A percentile compares a stretch with the other conserved stretches of the same genome.
Evolutionary conservation across 2,329 filamentous ascomycete genomes (phyloP).

Genomic region (Alternaria postmessia): DNA sequence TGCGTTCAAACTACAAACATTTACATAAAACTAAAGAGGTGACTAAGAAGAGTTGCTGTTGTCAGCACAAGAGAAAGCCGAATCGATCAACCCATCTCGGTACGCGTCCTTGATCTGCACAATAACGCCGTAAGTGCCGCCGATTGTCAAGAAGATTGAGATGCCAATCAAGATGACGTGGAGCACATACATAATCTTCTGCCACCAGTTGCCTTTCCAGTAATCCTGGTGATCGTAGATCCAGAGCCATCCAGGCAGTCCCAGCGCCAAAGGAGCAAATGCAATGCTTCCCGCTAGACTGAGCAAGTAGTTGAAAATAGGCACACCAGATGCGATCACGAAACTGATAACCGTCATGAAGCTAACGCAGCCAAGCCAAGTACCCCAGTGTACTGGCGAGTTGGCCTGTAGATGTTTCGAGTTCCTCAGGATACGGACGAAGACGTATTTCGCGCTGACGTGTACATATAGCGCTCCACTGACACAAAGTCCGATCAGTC

Average conservation of each 20-base stretch:
- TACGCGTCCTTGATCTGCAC: constrained; percentile 63
- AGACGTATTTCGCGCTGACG: constrained; percentile 64
- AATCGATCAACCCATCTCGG: constrained; percentile 56
- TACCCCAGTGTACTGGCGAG: constrained; percentile 64
- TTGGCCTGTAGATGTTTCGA: constrained; percentile 62
- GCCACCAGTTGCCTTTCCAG: constrained; percentile 45
- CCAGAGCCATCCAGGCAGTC: constrained; percentile 61
- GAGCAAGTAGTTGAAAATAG: constrained; percentile 63
- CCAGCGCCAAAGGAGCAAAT: constrained; percentile 61
- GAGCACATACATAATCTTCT: constrained; percentile 51
- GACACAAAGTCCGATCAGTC: constrained; percentile 62
- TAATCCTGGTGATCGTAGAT: constrained; percentile 58
- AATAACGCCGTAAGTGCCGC: constrained; percentile 61
- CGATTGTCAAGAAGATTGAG: constrained; percentile 58
- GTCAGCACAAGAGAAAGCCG: constrained; percentile 42
- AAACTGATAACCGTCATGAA: constrained; percentile 57
- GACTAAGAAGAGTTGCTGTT: constrained; percentile 41
- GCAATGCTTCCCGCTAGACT: constrained; percentile 60
- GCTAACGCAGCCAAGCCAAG: constrained; percentile 60
- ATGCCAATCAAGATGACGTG: constrained; percentile 56
- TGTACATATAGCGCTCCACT: constrained; percentile 59
- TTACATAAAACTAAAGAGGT: neutral
- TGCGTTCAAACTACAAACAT: neutral
- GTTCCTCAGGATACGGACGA: constrained; percentile 63
- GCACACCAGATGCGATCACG: constrained; percentile 62